These are phyloP conservation scores for Suillus tomentosus DNA, from an alignment of 768 basidiomycete genomes.

Conservation along the genomic window DNA sequence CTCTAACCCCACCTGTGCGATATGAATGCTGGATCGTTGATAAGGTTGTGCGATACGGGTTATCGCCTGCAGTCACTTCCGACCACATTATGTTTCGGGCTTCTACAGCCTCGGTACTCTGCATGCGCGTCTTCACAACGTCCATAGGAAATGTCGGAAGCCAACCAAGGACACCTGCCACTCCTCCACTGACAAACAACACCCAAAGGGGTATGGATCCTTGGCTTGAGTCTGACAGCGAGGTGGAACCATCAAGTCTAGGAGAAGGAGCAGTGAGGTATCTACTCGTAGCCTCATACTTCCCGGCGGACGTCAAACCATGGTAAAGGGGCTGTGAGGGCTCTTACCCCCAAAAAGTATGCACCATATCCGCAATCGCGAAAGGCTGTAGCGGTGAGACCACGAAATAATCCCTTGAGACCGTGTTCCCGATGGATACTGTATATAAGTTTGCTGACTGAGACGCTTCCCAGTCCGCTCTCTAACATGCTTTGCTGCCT, in stretches of 20 bases:
- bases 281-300: slow-evolving; percentile 70
- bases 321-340: slow-evolving; percentile 3
- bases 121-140: slow-evolving; percentile 88
- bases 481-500: slow-evolving; percentile 63
- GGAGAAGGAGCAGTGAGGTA: slow-evolving; percentile 38
- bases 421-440: slow-evolving; percentile 59
- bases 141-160: slow-evolving; percentile 83
- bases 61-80: slow-evolving; percentile 18
- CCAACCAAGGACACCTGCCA: slow-evolving; percentile 82
- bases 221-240: slow-evolving; percentile 45
- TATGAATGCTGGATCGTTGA: slow-evolving; percentile 65
- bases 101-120: slow-evolving; percentile 42
- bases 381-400: slow-evolving; percentile 69
- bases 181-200: slow-evolving; percentile 70
- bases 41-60: slow-evolving; percentile 60
- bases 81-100: not conserved
- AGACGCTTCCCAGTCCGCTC: slow-evolving; percentile 37
- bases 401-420: slow-evolving; percentile 72
- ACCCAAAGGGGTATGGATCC: slow-evolving; percentile 51
- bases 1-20: slow-evolving; percentile 60
- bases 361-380: slow-evolving; percentile 84
- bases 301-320: slow-evolving; percentile 13
- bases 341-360: slow-evolving; percentile 77
- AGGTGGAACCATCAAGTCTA: slow-evolving; percentile 31
- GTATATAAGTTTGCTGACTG: slow-evolving; percentile 53